phyloP scores from a whole-genome alignment of 2,329 filamentous ascomycete genomes.

The Lojkania enalia region DNA sequence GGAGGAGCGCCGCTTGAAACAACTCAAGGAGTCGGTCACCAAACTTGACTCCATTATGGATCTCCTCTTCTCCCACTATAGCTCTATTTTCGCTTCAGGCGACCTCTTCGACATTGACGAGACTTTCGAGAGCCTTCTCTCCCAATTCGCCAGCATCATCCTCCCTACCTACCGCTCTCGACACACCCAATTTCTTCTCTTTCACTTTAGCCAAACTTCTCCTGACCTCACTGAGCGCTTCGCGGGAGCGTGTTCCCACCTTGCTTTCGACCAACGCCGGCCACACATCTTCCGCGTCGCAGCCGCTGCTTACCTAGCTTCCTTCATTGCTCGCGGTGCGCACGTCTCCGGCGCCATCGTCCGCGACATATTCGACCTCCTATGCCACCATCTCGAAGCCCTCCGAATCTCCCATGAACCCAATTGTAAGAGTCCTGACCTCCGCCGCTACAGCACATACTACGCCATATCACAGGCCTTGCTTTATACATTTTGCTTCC shows the following conservation, averaged over 20 bases:
- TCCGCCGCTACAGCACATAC: constrained; percentile 80
- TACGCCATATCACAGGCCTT: constrained; percentile 88
- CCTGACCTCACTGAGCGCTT: constrained; percentile 80
- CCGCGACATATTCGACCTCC: constrained; percentile 77
- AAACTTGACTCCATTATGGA: constrained; percentile 93
- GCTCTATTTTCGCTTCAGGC: constrained; percentile 69
- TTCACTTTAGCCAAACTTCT: constrained; percentile 88
- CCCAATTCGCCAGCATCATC: constrained; percentile 85
- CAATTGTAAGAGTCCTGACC: constrained; percentile 79
- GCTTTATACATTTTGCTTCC: constrained; percentile 96
- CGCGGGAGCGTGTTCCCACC: constrained; percentile 72
- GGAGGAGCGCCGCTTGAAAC: constrained; percentile 64
- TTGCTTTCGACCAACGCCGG: constrained; percentile 66
- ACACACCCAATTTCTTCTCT: constrained; percentile 93
- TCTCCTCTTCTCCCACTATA: constrained; percentile 82
- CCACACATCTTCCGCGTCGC: constrained; percentile 77
- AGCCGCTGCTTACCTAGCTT: constrained; percentile 88
- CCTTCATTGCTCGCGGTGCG: constrained; percentile 88
- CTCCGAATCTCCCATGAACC: constrained; percentile 74
- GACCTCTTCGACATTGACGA: constrained; percentile 67
- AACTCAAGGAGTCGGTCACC: constrained; percentile 77
- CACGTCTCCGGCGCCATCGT: constrained; percentile 76
- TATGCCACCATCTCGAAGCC: constrained; percentile 75
- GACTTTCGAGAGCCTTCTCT: constrained; percentile 76
- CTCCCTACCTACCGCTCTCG: constrained; percentile 89